Evolutionary conservation across 192 early-diverging fungal species (phyloP), one percentile per base, ranked within the genome.

Genomic region (Backusella tarrabulga): DNA sequence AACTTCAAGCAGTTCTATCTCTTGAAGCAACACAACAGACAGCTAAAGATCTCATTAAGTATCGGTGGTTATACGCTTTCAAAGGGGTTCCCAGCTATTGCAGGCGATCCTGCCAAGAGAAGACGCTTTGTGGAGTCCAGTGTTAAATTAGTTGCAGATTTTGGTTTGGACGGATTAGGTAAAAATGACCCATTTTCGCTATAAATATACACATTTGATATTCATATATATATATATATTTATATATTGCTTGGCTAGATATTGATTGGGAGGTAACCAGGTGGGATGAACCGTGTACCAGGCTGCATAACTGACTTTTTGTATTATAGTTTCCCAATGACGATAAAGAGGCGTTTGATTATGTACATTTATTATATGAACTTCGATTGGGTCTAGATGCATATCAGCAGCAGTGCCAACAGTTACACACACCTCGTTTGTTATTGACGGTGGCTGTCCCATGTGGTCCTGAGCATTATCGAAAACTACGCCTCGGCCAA

Each of bases 51-150:
- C 29, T 84, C 89, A 17, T 88, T 95, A 5, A 91, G 91, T 40
- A 87, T 95, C n/a, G 94, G 93, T 56, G 93, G 94, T 3, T 94
- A 93, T 93, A 87, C 90, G 4, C 90, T 85, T 90, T 93, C 92
- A 34, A 88, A 84, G 40, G 85, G 91, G 72, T 96, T 95, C 78
- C 87, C 93, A 1, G 74, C 73, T 6, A 88, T 93, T 76, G 91
- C 91, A 0, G 74, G 85, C 3, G 74, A 83, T 38, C 81, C 83
- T 12, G 77, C 76, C 0, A 76, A 85, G 34, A 83, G 93, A 23
- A 76, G 79, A 41, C 85, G 80, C 38, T 95, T 96, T 88, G 88
- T 91, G 34, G 71, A 46, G 29, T 80, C 85, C 1, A 79, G 85
- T n/a, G 77, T 87, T 5, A 76, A 86, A 35, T 52, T 87, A 19